Evolutionary conservation across 2,329 filamentous ascomycete species (phyloP).

Genomic region (Colletotrichum sp.): DNA sequence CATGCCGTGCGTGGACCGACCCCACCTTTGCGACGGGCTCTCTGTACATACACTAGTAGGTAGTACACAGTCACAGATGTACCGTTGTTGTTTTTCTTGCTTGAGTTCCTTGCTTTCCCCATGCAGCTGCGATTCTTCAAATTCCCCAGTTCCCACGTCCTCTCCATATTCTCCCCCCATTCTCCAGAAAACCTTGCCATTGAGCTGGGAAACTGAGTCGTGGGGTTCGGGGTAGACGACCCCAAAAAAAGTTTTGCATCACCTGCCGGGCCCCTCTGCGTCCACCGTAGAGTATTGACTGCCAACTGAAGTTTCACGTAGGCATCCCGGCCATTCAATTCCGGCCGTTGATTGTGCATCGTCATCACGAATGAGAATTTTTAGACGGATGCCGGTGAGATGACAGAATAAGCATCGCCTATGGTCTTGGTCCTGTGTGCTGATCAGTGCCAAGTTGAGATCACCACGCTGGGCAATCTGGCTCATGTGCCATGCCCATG

Average conservation of each 20-base stretch:
- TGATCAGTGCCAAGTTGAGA: background rate
- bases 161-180: constrained; percentile 3
- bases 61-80: too few species aligned
- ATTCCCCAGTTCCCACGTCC: background rate
- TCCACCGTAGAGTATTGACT: background rate
- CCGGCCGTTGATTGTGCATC: background rate
- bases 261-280: background rate
- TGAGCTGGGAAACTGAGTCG: background rate
- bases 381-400: background rate
- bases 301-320: background rate
- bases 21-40: background rate
- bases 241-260: background rate
- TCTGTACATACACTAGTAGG: background rate
- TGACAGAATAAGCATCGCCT: background rate
- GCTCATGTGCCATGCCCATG: background rate
- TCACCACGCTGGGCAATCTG: background rate
- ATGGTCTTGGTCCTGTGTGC: background rate
- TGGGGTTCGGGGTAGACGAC: background rate
- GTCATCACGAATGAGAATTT: background rate
- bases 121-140: background rate
- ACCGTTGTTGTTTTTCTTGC: background rate
- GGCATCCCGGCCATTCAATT: background rate
- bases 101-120: background rate
- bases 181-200: constrained; percentile 17
- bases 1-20: background rate